A percentile compares a stretch with the other conserved stretches of the same genome.
These are phyloP conservation scores for Cutaneotrichosporon sp. DNA, from an alignment of 1,284 basidiomycete species.

Conservation along the genomic window DNA sequence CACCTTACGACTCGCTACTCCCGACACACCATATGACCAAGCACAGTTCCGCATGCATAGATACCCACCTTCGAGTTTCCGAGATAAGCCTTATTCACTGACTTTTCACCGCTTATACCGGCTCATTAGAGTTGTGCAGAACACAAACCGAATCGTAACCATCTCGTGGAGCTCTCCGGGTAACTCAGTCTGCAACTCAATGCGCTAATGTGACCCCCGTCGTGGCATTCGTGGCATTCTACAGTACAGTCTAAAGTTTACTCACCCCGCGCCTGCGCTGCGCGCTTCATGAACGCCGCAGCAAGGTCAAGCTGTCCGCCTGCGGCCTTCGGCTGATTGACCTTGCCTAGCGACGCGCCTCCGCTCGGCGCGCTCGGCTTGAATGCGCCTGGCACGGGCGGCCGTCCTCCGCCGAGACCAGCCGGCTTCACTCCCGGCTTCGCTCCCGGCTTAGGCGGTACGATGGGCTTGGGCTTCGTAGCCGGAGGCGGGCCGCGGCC, in stretches of 20 bases:
- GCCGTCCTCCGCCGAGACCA: conserved; percentile 28
- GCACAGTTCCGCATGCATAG: conserved; percentile 17
- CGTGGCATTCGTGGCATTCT: conserved; percentile 2
- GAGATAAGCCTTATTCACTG: neutral
- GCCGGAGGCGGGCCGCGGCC: conserved; percentile 49
- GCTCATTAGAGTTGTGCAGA: neutral
- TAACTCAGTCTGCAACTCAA: neutral
- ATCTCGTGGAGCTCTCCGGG: neutral
- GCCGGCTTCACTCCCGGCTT: conserved; percentile 48
- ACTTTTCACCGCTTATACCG: neutral
- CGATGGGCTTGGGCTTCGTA: conserved; percentile 55
- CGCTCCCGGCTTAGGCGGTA: conserved; percentile 54
- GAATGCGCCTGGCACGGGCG: conserved; percentile 42
- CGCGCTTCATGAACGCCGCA: conserved; percentile 55
- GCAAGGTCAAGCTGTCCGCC: conserved; percentile 76
- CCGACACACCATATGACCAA: conserved; percentile 6
- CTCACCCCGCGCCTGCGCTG: conserved; percentile 7
- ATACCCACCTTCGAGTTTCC: conserved; percentile 17
- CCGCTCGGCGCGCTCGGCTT: conserved; percentile 31
- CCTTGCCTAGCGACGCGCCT: conserved; percentile 38
- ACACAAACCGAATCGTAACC: neutral
- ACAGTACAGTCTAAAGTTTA: conserved; percentile 5
- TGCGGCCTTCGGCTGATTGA: conserved; percentile 54
- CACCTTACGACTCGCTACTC: neutral
- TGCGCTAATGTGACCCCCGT: neutral